Base-by-base conservation (phyloP, 148 eudicot genomes). In the Rhododendron mucronatum region DNA sequence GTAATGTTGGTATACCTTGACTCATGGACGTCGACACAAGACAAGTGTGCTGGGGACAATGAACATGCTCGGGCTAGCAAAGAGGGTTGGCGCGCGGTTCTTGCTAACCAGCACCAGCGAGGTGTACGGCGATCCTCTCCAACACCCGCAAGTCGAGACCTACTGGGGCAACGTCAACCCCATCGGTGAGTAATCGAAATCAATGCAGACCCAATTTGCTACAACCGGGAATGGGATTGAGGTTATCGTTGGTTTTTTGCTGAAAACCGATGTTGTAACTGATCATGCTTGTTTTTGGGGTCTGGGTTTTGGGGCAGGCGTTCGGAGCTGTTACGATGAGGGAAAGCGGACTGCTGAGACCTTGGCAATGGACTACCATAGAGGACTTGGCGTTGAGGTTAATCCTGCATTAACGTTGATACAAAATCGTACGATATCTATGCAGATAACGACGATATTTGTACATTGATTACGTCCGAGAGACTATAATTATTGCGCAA, bases 161-260 rank as follows among this genome's bases (percentile, higher is more conserved):
- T 96, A 96, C 86, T 96, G 99, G 99, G 99, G 99, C 84, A 96
- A 96, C 83, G 99, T 96, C 83, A 96, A 96, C 81, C 99, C 99
- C 39, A 96, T 96, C 74, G 99, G 99, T 96, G 82, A 3, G 86
- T 89, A 51, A 20, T 47, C 57, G 5, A 78, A 50, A 28, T 47
- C 50, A 69, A 23, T 0, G 30, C 3, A 21, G 33, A 75, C 50
- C 50, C 50, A 47, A 0, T 47, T 47, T 0, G 50, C 50, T 47
- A 1, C 50, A 47, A 47, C 11, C 50, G 12, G 23, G 26, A 33
- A 48, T 69, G 12, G 2, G 33, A 37, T 30, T 45, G 21, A 41
- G 51, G 1, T 83, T 81, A 16, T 45, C 10, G 10, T 57, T 57
- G 61, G 61, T 57, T 15, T 18, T 57, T 57, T 57, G 61, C 26